Base-by-base conservation (phyloP, 331 rosid species). In the Phaseolus coccineus region DNA sequence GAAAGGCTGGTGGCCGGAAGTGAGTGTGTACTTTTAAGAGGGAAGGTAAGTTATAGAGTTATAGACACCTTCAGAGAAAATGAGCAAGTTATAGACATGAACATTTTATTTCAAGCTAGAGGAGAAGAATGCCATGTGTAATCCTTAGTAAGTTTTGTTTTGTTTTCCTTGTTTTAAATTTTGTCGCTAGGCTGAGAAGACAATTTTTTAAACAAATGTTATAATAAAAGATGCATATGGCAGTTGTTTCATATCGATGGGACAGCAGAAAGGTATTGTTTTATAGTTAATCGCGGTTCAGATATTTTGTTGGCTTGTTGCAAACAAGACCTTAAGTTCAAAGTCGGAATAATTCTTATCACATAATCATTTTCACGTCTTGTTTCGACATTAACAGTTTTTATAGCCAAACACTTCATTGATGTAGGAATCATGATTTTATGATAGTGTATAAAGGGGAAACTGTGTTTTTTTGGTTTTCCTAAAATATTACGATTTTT, bases 1-100 rank as follows among this genome's bases (percentile, higher is more conserved):
- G 88, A 77, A 93, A 93, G 88, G 86, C 88, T 8, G 84, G 80
- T 50, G 92, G 90, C 59, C 79, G 87, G 64, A 89, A 81, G 74
- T 93, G 87, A 91, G 16, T 55, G 66, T 81, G 70, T 67, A 50
- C 59, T 59, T 37, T 55, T 59, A 44, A 13, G 62, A 67, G 47
- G 48, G 63, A 70, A 68, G 83, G 61, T 79, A 79, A 72, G 67
- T 53, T 77, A 78, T 74, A 80, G 63, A 50, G 16, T 46, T 11
- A 33, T 64, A 85, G 80, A 59, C 80, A 71, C 75, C 51, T 16
- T 67, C 76, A 59, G 65, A 73, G 61, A 77, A 81, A 82, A 80
- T 44, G 84, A 83, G 81, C 25, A 55, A 86, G 65, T 83, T 80
- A 62, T 87, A 81, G 87, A 77, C 86, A 76, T 76, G 58, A 51